Evolutionary conservation across 495 filamentous ascomycete species (phyloP).

Genomic region (Penicillium psychrofluorescens): DNA sequence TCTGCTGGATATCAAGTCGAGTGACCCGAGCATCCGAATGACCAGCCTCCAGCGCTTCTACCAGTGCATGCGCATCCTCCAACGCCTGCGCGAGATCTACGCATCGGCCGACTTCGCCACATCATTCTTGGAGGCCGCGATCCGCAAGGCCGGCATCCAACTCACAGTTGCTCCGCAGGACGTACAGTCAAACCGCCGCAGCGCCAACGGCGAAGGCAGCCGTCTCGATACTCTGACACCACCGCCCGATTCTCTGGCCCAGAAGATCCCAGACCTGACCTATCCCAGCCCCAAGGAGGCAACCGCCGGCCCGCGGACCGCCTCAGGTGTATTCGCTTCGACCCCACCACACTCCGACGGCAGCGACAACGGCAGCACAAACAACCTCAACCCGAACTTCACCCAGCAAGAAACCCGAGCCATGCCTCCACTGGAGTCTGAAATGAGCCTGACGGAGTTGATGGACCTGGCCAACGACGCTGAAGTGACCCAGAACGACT

Average conservation of each 20-base stretch:
- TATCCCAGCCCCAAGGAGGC: slow-evolving; percentile 21
- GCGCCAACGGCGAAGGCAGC: slow-evolving; percentile 1
- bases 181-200: slow-evolving; percentile 16
- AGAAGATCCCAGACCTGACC: slow-evolving; percentile 37
- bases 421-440: slow-evolving; percentile 27
- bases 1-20: slow-evolving; percentile 79
- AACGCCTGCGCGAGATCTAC: slow-evolving; percentile 74
- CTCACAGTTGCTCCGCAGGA: slow-evolving; percentile 36
- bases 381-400: slow-evolving; percentile 31
- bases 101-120: slow-evolving; percentile 80
- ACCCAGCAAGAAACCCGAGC: slow-evolving; percentile 22
- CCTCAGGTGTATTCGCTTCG: slow-evolving; percentile 20
- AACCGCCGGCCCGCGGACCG: slow-evolving; percentile 4
- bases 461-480: slow-evolving; percentile 43
- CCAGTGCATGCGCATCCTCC: slow-evolving; percentile 79
- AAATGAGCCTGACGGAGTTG: slow-evolving; percentile 37
- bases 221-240: slow-evolving; percentile 33
- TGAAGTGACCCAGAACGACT: slow-evolving; percentile 44
- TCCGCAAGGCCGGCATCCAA: slow-evolving; percentile 68
- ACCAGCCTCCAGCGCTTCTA: slow-evolving; percentile 69
- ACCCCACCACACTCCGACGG: slow-evolving; percentile 38
- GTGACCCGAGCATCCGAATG: slow-evolving; percentile 57
- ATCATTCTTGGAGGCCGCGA: slow-evolving; percentile 76
- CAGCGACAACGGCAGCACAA: slow-evolving; percentile 39
- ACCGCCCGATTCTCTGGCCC: slow-evolving; percentile 37